phyloP scores from a whole-genome alignment of 805 yeast genomes.

The Barnettozyma salicaria region DNA sequence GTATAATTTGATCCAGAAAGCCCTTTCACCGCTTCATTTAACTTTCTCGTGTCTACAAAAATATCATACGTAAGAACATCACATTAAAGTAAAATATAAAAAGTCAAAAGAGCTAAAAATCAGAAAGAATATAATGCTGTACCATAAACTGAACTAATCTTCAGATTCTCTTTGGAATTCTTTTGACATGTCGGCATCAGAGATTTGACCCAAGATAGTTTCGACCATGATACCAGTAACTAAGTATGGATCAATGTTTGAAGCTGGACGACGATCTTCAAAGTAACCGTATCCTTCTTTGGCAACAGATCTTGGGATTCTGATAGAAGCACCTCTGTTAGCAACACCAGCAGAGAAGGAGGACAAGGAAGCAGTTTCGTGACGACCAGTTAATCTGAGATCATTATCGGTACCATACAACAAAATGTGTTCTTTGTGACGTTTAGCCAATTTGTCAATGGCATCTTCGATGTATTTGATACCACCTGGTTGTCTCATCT shows the following conservation, averaged over 20 bases:
- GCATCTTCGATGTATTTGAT: constrained; percentile 92
- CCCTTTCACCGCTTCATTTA: no score
- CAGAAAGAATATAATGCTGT: background rate
- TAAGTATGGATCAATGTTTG: constrained; percentile 97
- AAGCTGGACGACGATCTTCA: constrained; percentile 99
- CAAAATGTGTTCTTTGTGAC: constrained; percentile 94
- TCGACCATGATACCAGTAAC: constrained; percentile 98
- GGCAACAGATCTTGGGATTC: constrained; percentile 98
- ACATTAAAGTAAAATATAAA: constrained; percentile 4
- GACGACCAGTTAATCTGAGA: constrained; percentile 93
- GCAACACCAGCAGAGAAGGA: constrained; percentile 96
- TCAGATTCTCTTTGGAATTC: constrained; percentile 73
- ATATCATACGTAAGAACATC: no score
- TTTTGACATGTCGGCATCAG: constrained; percentile 91
- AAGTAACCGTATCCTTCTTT: constrained; percentile 97
- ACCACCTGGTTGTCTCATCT: constrained; percentile 94
- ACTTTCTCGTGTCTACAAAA: no score
- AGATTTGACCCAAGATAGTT: constrained; percentile 91
- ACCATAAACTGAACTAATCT: constrained; percentile 5
- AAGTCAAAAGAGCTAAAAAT: background rate
- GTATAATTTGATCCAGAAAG: no score
- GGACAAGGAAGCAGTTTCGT: constrained; percentile 94
- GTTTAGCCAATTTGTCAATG: constrained; percentile 85
- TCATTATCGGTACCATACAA: constrained; percentile 95
- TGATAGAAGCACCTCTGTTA: constrained; percentile 98